Conservation (phyloP, 352 stramenopile genomes). For the Phytophthora meadii region DNA sequence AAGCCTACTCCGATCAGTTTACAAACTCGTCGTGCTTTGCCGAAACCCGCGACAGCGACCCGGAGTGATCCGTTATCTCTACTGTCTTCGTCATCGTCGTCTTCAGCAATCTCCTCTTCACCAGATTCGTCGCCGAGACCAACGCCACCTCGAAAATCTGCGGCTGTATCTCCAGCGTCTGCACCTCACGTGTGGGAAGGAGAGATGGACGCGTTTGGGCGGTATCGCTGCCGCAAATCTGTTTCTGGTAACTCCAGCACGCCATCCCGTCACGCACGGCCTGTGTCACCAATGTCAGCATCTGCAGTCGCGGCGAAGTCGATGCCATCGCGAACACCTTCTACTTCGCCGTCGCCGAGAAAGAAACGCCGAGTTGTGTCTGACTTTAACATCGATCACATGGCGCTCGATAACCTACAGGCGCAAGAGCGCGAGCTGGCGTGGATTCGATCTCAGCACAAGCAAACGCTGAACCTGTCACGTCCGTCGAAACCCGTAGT, state of each 20-base stretch:
- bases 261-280: not conserved
- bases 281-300: not conserved
- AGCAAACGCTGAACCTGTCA: constrained; percentile 22
- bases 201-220: constrained; percentile 15
- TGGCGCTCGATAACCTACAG: constrained; percentile 44
- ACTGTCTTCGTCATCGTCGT: constrained; percentile 8
- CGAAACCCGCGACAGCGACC: not conserved
- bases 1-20: constrained; percentile 1
- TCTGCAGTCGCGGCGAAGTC: constrained; percentile 5
- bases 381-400: constrained; percentile 29
- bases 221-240: constrained; percentile 25
- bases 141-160: constrained; percentile 13
- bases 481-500: constrained; percentile 3
- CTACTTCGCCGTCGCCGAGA: constrained; percentile 16
- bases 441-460: constrained; percentile 38
- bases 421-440: constrained; percentile 52
- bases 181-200: constrained; percentile 2
- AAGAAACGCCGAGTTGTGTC: constrained; percentile 27
- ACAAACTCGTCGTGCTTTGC: not conserved
- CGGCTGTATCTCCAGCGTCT: not conserved
- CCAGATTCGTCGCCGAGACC: constrained; percentile 13
- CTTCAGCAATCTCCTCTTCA: constrained; percentile 14
- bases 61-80: constrained; percentile 10
- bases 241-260: constrained; percentile 3
- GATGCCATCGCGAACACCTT: not conserved